Evolutionary conservation across 2,329 filamentous ascomycete genomes (phyloP), one percentile per base, ranked within the genome.

Genomic region (Verticillium isaacii): DNA sequence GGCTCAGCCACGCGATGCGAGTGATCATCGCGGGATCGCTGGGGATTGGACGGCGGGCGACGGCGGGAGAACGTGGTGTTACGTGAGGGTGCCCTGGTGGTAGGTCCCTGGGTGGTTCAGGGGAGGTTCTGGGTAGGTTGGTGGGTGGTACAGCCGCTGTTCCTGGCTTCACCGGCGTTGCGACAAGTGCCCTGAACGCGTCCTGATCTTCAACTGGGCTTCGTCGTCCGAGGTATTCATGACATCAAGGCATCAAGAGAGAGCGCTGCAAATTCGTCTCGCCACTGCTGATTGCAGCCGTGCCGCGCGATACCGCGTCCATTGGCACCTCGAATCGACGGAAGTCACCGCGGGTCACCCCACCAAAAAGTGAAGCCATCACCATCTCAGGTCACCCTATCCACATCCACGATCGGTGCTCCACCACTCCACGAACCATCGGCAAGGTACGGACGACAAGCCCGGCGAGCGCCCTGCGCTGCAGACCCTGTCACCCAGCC

Each of bases 361-460:
- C 45, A 52, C 19, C 32, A n/a, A 56, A 56, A 29, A 37, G 55
- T 57, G 55, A 57, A 57, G 55, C 55, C 55, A 57, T 36, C 55
- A 37, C 55, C 32, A 56, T 17, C 23, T 34, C 12, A 17, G n/a
- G 54, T 32, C 8, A n/a, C 54, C 25, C 8, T 32, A 32, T 32
- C 25, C 54, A 57, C 34, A 19, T 57, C 55, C 5, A 19, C 17
- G 9, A 34, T 57, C 17, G 9, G 23, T 17, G 55, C 25, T 37
- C 55, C 32, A 36, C n/a, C 32, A 11, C 50, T 19, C 19, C 55
- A 23, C 17, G 19, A 57, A 57, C 32, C 29, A 34, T 37, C 55
- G 55, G 32, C 34, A 37, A 57, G 55, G 32, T 37, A 34, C 32
- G 34, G n/a, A 37, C 32, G 32, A 14, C n/a, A 19, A 57, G 32